A percentile compares a stretch with the other conserved stretches of the same genome.
Conservation (phyloP, 805 yeast species). For the Metschnikowia colocasiae region DNA sequence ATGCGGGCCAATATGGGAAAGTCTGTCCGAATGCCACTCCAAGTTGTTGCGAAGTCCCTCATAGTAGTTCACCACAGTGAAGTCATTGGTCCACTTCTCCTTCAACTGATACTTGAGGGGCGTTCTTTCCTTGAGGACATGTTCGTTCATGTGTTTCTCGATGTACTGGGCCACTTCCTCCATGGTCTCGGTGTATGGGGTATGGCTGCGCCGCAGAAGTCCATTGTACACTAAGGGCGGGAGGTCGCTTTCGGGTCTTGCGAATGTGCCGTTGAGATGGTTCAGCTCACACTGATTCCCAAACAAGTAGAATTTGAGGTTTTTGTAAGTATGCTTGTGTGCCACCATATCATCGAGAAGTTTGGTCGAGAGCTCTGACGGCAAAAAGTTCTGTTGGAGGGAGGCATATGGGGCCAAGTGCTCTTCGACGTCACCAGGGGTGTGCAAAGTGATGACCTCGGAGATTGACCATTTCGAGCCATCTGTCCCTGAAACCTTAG, state of each 20-base stretch:
- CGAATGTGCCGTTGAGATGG: constrained; percentile 39
- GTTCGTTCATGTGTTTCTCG: constrained; percentile 36
- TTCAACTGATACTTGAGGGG: constrained; percentile 36
- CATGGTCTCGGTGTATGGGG: constrained; percentile 40
- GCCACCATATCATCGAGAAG: constrained; percentile 42
- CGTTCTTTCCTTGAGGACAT: constrained; percentile 29
- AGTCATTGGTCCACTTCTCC: constrained; percentile 48
- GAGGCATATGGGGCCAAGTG: constrained; percentile 48
- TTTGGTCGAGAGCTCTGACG: constrained; percentile 44
- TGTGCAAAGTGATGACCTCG: constrained; percentile 39
- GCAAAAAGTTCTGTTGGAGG: constrained; percentile 50
- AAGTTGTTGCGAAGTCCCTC: constrained; percentile 47
- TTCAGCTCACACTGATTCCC: constrained; percentile 59
- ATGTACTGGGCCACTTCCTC: constrained; percentile 36
- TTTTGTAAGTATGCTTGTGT: constrained; percentile 37
- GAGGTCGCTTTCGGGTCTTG: constrained; percentile 17
- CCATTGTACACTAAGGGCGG: constrained; percentile 44
- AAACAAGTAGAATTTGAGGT: constrained; percentile 55
- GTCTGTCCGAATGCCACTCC: constrained; percentile 75
- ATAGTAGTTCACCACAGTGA: constrained; percentile 57
- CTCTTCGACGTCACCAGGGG: constrained; percentile 49
- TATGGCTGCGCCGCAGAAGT: constrained; percentile 18
- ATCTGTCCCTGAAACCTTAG: not conserved
- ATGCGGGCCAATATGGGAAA: constrained; percentile 70
- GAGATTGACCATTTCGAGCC: not conserved